These are phyloP conservation scores for Ilyonectria robusta DNA, from an alignment of 2,329 filamentous ascomycete species.

Conservation along the genomic window DNA sequence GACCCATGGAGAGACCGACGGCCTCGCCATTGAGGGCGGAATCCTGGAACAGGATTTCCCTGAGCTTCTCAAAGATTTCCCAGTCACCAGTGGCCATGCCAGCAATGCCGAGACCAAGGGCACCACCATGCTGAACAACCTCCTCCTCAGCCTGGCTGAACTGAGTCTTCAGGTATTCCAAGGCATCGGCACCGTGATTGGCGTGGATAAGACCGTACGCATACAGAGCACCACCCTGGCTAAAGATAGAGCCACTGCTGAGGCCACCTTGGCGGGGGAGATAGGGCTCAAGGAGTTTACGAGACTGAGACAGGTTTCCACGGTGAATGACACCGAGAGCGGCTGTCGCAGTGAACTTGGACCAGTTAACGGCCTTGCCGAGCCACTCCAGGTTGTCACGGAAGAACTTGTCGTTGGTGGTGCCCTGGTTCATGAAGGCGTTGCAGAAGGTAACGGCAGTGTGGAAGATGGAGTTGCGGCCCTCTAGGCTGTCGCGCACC, in stretches of 20 bases:
- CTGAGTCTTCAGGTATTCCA: conserved; percentile 83
- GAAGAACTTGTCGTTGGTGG: conserved; percentile 98
- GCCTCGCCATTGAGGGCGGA: conserved; percentile 98
- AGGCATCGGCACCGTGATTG: conserved; percentile 93
- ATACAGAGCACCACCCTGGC: conserved; percentile 95
- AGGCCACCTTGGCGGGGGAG: conserved; percentile 84
- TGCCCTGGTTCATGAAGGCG: conserved; percentile 99
- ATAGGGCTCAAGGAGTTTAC: conserved; percentile 95
- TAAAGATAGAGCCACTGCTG: conserved; percentile 89
- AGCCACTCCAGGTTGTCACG: conserved; percentile 98
- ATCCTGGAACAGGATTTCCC: conserved; percentile 89
- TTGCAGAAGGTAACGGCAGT: conserved; percentile 98
- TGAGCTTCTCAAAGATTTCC: conserved; percentile 91
- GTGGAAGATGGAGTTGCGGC: conserved; percentile 98
- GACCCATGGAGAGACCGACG: conserved; percentile 94
- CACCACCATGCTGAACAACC: conserved; percentile 96
- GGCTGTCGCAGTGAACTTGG: conserved; percentile 97
- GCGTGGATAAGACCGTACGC: conserved; percentile 97
- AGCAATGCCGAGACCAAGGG: conserved; percentile 93
- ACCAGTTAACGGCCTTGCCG: conserved; percentile 99
- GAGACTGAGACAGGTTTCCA: conserved; percentile 92
- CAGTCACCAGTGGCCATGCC: conserved; percentile 97
- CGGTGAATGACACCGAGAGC: conserved; percentile 97
- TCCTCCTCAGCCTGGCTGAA: conserved; percentile 86
- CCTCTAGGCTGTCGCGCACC: conserved; percentile 94